Percentiles rank a stretch among this genome's conserved stretches.
Evolutionary conservation across 768 basidiomycete genomes (phyloP).

Genomic region (Kockovaella imperatae): DNA sequence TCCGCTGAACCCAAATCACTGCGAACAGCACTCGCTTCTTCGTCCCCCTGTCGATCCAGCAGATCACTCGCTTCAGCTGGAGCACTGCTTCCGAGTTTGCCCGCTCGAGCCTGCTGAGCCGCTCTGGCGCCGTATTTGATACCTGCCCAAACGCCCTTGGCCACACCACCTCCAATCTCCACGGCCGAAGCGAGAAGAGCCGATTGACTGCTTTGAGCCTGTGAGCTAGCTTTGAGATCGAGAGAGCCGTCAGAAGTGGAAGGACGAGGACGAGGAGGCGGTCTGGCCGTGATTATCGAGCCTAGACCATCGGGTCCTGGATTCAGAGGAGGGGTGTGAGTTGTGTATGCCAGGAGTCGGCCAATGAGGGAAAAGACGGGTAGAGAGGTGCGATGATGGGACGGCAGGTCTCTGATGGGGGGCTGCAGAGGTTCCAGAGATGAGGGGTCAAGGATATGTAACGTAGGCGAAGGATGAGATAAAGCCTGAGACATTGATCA

Average conservation of each 20-base stretch:
- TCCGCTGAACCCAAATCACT: constrained; percentile 8
- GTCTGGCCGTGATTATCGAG: constrained; percentile 19
- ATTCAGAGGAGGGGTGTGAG: constrained; percentile 12
- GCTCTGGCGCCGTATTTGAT: constrained; percentile 35
- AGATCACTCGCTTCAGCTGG: constrained; percentile 14
- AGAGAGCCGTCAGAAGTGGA: not conserved
- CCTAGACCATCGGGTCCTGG: constrained; percentile 26
- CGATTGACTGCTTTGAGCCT: not conserved
- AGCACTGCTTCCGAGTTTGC: constrained; percentile 26
- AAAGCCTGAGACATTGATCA: constrained; percentile 8
- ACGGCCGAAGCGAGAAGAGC: constrained; percentile 26
- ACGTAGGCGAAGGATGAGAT: constrained; percentile 11
- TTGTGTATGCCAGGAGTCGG: constrained; percentile 23
- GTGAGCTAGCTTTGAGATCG: not conserved
- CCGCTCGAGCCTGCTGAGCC: constrained; percentile 18
- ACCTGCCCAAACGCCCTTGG: constrained; percentile 38
- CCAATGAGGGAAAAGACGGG: constrained; percentile 22
- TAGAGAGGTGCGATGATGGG: constrained; percentile 5
- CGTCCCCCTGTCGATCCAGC: too few species aligned
- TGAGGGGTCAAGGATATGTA: constrained; percentile 17
- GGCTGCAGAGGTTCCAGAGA: constrained; percentile 8
- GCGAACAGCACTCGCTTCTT: too few species aligned
- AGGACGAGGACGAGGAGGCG: constrained; percentile 1
- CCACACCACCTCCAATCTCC: constrained; percentile 33
- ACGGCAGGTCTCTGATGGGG: constrained; percentile 5